Base-by-base conservation (phyloP, 2,329 filamentous ascomycete species). In the Alternaria brassicae region DNA sequence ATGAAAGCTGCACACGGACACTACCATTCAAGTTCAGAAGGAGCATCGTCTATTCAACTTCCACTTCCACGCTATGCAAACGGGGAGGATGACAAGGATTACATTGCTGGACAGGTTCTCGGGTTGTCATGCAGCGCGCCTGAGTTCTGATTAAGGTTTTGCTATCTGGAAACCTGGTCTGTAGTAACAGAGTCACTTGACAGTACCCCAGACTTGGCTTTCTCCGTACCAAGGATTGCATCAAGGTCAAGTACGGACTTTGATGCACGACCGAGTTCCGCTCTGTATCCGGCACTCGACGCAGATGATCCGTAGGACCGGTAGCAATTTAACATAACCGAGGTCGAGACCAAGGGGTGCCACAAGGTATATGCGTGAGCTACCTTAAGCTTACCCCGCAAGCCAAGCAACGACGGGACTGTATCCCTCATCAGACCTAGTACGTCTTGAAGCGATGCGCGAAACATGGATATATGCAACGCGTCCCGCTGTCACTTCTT, bases 361-460 rank as follows among this genome's bases (percentile, higher is more conserved):
- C 19, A 39, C 10, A 5, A 17, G 25, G 40, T 37, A 56, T 10
- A 27, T 36, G 40, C 25, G 17, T 9, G 41, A 41, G 23, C 37
- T 27, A 53, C 37, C 25, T 32, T n/a, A 12, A 39, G 44, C 28
- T 47, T 56, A 56, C 56, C 53, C 56, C 52, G 37, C 52, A 23
- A 30, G 49, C n/a, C 32, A 30, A 30, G 45, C 42, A 36, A 19
- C 55, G 41, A 48, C 40, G 53, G 45, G 49, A 25, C 28, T 25
- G 34, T 30, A 25, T 39, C 12, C 61, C 37, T 25, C 19, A 25
- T 54, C 41, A 21, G 27, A 56, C 32, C 61, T 61, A 58, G 55
- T 27, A 34, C 41, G 34, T 58, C 36, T 23, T 37, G 36, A 12
- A 55, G 21, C 37, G 39, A 48, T 34, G 27, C 32, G 39, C 50